These are phyloP conservation scores for Antitrichia curtipendula DNA, from an alignment of 225 moss, liverwort and hornwort species.

Conservation along the genomic window DNA sequence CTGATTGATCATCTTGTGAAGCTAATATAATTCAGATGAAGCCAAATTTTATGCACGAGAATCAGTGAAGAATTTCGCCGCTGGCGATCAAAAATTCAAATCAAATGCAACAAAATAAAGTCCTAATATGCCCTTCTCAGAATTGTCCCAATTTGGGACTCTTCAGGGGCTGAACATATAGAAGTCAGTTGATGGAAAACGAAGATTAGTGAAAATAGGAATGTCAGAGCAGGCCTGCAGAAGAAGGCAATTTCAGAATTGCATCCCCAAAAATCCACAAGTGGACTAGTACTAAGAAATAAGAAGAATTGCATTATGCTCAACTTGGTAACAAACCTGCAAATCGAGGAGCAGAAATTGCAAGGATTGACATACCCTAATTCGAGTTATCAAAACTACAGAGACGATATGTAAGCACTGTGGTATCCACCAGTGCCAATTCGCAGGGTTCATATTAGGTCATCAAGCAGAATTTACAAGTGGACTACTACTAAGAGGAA, in stretches of 20 bases:
- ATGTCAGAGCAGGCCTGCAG: not conserved
- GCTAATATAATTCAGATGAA: not conserved
- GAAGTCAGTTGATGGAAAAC: not conserved
- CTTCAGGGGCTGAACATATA: not conserved
- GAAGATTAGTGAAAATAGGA: not conserved
- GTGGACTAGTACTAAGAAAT: not conserved
- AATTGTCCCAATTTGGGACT: not conserved
- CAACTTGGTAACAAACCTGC: not conserved
- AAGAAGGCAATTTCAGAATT: not conserved
- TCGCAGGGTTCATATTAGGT: not conserved
- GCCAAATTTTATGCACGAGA: not conserved
- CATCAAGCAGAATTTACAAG: not conserved
- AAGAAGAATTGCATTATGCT: not conserved
- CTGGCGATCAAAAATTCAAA: not conserved
- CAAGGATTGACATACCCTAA: not conserved
- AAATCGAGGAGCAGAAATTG: not conserved
- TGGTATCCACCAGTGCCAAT: not conserved
- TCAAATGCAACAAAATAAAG: not conserved
- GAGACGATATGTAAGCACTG: not conserved
- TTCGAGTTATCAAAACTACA: not conserved
- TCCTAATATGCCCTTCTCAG: not conserved
- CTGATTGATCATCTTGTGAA: not conserved
- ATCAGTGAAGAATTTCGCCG: not conserved
- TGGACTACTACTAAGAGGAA: not conserved
- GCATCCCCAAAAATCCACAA: not conserved